Base-by-base conservation (phyloP, 192 early-diverging fungal species). In the Podila epicladia region DNA sequence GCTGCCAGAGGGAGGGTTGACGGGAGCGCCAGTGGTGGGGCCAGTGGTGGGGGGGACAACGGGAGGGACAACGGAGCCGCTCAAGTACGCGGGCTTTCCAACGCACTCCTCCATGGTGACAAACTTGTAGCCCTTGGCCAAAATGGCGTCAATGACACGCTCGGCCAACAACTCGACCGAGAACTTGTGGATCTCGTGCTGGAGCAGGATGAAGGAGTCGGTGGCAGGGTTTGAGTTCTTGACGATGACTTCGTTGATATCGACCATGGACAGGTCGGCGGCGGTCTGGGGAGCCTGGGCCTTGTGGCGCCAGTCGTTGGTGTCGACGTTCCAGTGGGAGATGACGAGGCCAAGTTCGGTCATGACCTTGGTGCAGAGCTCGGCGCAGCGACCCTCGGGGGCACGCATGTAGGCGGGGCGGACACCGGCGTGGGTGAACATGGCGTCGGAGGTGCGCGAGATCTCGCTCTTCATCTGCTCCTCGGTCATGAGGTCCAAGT, bases 381-480 rank as follows among this genome's bases (percentile, higher is more conserved):
- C 73, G 13, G 24, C 28, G 48, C 82, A 84, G 61, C 74, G 67
- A 49, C 88, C 88, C 76, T 82, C 90, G 2, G 91, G 91, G n/a
- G 91, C 88, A 59, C 92, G 85, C 65, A 91, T 85, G 73, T 89
- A 92, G 0, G 65, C 74, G 35, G 89, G 89, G 26, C 74, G 80
- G 31, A 90, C 78, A 41, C 89, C 89, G 41, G 85, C 83, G 22
- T 85, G 48, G 29, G 84, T 71, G 64, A 82, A 66, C 65, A 92
- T 87, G 17, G 77, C 70, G 12, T 86, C 87, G 28, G 87, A 83
- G 22, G 87, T 85, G 22, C 70, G 74, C 45, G 83, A 65, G 62
- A 91, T 69, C 67, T 87, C 86, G 15, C 53, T 55, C 20, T 74
- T 73, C 61, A 82, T 77, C 37, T 83, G 72, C n/a, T 74, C 83